Evolutionary conservation across 2,329 filamentous ascomycete genomes (phyloP), one percentile per base, ranked within the genome.

Genomic region (Exophiala oligosperma): DNA sequence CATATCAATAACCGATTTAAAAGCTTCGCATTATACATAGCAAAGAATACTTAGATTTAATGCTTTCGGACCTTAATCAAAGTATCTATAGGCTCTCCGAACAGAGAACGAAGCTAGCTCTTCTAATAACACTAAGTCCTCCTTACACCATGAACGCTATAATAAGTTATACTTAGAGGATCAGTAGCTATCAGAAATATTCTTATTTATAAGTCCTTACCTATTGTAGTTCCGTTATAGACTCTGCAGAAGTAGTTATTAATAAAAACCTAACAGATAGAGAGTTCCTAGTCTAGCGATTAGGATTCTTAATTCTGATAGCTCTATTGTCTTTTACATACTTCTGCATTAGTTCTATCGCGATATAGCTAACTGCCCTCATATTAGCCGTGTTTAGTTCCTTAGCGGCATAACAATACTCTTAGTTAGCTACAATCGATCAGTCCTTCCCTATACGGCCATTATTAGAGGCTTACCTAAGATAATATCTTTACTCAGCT

Each of bases 321-420:
- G 65, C 67, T 54, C 67, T 62, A 62, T 72, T 65, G 47, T 69
- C 65, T 62, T 71, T 72, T 47, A 62, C 37, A 54, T 71, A 71
- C 60, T 71, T 70, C 56, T 71, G 62, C 66, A 72, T 71, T 43
- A 71, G 62, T 57, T 67, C 59, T 63, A 65, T 71, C 32, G 63
- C 64, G 32, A 68, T 69, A 26, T 38, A 52, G 43, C 65, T 57
- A 28, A 71, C 56, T 54, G 65, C 63, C 59, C 59, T 60, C 14
- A 70, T 51, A 63, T 67, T 43, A 17, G 23, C 23, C 40, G 24
- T 46, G 43, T 46, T 24, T 17, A n/a, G 43, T 54, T 17, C 52
- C 8, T 29, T 8, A 6, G 11, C 17, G 41, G 23, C 47, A 14
- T 14, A 26, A 28, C 21, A 47, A 26, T 28, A 48, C 35, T 46